Percentiles rank a stretch among this genome's conserved stretches.
phyloP scores from a whole-genome alignment of 345 rosid genomes.

The Gossypium longicalyx region DNA sequence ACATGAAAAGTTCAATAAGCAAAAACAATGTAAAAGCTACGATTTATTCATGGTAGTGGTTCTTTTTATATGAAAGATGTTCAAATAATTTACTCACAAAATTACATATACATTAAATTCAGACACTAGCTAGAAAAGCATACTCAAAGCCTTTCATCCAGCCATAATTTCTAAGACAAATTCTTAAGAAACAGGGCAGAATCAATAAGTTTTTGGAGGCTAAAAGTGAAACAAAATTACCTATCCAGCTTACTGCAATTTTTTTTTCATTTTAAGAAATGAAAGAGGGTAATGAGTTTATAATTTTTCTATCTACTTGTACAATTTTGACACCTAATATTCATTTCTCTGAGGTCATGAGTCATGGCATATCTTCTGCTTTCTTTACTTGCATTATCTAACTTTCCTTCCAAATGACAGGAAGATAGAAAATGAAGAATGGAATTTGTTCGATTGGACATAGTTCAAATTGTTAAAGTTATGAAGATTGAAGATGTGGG shows the following conservation, averaged over 20 bases:
- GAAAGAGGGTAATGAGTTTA: background rate
- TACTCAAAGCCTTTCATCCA: constrained; percentile 1
- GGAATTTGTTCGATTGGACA: background rate
- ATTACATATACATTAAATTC: background rate
- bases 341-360: background rate
- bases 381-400: background rate
- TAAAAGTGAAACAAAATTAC: background rate
- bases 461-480: background rate
- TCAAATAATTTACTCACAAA: background rate
- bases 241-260: background rate
- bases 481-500: constrained; percentile 3
- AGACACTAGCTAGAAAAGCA: background rate
- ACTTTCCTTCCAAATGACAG: constrained; percentile 5
- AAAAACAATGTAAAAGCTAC: background rate
- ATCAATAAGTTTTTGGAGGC: background rate
- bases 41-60: background rate
- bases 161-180: background rate
- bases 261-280: background rate
- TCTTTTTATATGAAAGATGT: background rate
- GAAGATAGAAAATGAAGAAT: background rate
- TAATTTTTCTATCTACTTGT: background rate
- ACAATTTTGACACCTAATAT: background rate
- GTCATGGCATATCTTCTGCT: background rate
- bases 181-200: background rate
- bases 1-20: background rate